Evolutionary conservation across 2,329 filamentous ascomycete genomes (phyloP).

Genomic region (Penicillium sp.): DNA sequence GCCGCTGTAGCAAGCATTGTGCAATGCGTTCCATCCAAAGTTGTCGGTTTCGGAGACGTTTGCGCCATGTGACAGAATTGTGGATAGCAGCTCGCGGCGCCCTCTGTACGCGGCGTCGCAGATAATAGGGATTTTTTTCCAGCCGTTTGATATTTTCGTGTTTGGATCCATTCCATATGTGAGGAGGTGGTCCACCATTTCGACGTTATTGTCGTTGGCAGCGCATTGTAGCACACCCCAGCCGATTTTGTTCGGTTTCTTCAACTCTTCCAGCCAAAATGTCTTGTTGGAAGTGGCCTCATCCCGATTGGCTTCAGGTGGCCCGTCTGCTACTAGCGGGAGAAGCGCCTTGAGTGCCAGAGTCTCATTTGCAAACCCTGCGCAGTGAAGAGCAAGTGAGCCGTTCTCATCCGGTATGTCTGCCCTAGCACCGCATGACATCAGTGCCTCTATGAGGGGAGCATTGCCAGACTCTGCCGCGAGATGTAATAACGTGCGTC

Average conservation of each 20-base stretch:
- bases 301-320: accelerated
- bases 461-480: not conserved
- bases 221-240: not conserved
- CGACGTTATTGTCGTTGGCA: not conserved
- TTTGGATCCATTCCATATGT: slow-evolving; percentile 1
- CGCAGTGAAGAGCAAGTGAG: not conserved
- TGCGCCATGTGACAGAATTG: not conserved
- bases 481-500: slow-evolving; percentile 1
- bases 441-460: not conserved
- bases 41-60: not conserved
- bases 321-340: not conserved
- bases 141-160: not conserved
- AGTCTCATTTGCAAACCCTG: not conserved
- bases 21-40: not conserved
- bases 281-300: not conserved
- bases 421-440: not conserved
- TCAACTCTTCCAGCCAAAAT: not conserved
- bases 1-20: not conserved
- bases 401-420: not conserved
- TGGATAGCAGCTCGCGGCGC: not conserved
- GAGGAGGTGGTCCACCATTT: not conserved
- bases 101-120: not conserved
- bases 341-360: not conserved
- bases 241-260: not conserved
- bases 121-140: not conserved